These are phyloP conservation scores for Hericium coralloides DNA, from an alignment of 768 basidiomycete genomes.

Conservation along the genomic window DNA sequence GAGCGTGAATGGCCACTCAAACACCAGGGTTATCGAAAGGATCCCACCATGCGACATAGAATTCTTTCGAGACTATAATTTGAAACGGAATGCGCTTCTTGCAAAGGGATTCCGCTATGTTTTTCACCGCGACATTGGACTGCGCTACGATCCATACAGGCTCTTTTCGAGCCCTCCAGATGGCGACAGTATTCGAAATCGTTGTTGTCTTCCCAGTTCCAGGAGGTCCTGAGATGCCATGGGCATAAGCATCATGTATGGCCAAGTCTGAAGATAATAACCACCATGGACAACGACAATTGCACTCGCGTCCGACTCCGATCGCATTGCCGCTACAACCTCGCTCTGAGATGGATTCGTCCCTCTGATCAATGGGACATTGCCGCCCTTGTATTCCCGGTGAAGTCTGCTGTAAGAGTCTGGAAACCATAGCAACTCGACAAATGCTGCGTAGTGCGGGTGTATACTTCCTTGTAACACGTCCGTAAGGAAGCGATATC, in stretches of 20 bases:
- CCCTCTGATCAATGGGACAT: background rate
- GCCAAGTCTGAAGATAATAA: background rate
- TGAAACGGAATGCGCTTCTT: constrained; percentile 49
- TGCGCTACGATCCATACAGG: constrained; percentile 67
- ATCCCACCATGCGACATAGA: constrained; percentile 21
- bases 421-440: constrained; percentile 6
- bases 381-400: background rate
- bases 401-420: background rate
- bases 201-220: constrained; percentile 13
- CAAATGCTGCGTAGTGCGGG: background rate
- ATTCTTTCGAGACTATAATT: constrained; percentile 29
- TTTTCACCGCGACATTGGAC: constrained; percentile 79
- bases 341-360: constrained; percentile 2
- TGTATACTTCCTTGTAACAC: background rate
- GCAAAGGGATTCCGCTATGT: constrained; percentile 67
- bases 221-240: constrained; percentile 2
- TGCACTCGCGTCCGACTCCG: background rate
- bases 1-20: background rate
- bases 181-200: constrained; percentile 3
- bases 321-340: constrained; percentile 5
- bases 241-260: background rate
- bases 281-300: constrained; percentile 9
- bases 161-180: background rate
- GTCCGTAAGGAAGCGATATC: background rate
- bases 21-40: background rate